Conservation (phyloP, 2,329 filamentous ascomycete species). For the Trichoderma sp. region DNA sequence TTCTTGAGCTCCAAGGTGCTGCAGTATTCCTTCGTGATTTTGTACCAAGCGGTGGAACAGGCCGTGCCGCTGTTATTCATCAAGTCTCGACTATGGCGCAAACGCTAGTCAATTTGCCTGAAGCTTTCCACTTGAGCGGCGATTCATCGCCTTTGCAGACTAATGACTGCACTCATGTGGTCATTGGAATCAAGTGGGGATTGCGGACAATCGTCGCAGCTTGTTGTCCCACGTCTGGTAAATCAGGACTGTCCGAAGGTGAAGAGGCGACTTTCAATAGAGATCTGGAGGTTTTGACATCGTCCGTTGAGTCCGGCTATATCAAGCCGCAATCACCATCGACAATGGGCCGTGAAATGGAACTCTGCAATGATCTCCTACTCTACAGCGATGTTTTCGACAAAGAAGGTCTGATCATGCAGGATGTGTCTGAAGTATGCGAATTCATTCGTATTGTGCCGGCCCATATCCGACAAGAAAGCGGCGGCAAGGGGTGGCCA, state of each 20-base stretch:
- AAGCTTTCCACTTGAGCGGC: neutral
- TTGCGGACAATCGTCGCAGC: conserved; percentile 19
- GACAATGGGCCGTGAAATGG: neutral
- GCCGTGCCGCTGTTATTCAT: neutral
- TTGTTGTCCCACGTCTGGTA: neutral
- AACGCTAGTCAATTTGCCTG: neutral
- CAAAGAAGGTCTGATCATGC: neutral
- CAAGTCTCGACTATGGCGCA: conserved; percentile 8
- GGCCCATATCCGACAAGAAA: neutral
- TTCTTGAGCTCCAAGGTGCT: conserved; percentile 12
- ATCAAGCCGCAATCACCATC: neutral
- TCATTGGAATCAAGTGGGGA: conserved; percentile 21
- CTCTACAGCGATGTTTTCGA: conserved; percentile 22
- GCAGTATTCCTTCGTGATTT: conserved; percentile 16
- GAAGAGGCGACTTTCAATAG: neutral
- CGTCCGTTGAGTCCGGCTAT: neutral
- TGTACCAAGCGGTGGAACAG: fast-evolving
- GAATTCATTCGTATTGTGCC: neutral
- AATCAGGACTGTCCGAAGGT: neutral
- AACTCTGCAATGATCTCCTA: conserved; percentile 12
- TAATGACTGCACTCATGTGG: conserved; percentile 18
- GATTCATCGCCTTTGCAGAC: neutral
- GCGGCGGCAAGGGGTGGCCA: conserved; percentile 13
- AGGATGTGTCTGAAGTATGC: neutral
- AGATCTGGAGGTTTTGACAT: conserved; percentile 8